phyloP scores from a whole-genome alignment of 345 rosid species.

The Pistacia vera region DNA sequence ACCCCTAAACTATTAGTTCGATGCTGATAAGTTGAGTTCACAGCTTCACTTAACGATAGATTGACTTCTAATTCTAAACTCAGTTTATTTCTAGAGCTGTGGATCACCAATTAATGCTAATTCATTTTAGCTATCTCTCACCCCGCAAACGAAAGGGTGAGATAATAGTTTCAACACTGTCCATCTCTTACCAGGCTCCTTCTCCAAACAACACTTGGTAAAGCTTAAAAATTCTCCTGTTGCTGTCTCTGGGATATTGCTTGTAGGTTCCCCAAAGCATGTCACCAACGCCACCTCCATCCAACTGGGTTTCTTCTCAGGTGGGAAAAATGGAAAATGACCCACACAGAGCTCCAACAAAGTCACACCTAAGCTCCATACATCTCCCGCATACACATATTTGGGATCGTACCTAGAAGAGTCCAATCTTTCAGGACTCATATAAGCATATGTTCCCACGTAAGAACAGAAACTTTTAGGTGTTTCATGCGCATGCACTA shows the following conservation, averaged over 20 bases:
- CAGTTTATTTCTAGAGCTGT: background rate
- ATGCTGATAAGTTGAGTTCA: background rate
- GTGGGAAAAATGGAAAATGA: conserved; percentile 21
- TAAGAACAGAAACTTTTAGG: background rate
- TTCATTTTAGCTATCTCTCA: background rate
- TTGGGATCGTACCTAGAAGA: background rate
- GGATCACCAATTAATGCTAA: background rate
- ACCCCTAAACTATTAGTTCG: background rate
- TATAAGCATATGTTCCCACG: conserved; percentile 16
- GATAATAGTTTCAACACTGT: conserved; percentile 10
- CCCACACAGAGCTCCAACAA: conserved; percentile 30
- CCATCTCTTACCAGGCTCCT: conserved; percentile 25
- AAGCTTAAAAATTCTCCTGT: no score
- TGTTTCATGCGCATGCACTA: background rate
- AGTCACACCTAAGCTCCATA: conserved; percentile 29
- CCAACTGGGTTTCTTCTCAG: conserved; percentile 23
- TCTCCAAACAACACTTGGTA: no score
- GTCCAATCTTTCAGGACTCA: conserved; percentile 30
- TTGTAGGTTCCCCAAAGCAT: background rate
- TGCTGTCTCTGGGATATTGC: no score
- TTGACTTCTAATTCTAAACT: background rate
- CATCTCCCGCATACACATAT: conserved; percentile 16
- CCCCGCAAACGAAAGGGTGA: conserved; percentile 15
- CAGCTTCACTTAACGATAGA: background rate
- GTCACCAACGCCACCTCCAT: conserved; percentile 11